Evolutionary conservation across 1,284 basidiomycete genomes (phyloP), one percentile per base, ranked within the genome.

Genomic region (Pseudozyma sp.): DNA sequence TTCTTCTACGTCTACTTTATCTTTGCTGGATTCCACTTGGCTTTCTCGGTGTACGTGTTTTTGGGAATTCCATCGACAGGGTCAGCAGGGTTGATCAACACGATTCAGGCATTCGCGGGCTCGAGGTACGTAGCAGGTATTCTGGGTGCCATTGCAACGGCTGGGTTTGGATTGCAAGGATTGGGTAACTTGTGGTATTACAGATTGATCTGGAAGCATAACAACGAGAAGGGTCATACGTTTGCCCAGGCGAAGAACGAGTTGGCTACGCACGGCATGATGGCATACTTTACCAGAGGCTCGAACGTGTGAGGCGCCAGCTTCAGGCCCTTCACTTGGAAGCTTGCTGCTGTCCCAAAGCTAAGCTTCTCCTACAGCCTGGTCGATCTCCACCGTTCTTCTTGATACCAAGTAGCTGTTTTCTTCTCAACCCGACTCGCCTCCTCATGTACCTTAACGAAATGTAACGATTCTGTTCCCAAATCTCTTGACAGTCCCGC

Each of bases 11-110:
- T 78, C 45, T 78, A 73, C 61, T 76, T 78, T 31, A 68, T 77
- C 57, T 73, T 98, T 86, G 89, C 91, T 61, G 95, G 93, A 38
- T 97, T 92, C 88, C 95, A 99, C 86, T 88, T 98, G 62, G 87
- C 93, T 42, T 97, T 92, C 87, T 92, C 92, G 69, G 85, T 94
- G 19, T 85, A 85, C 61, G 69, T 80, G 51, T 78, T 85, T 25
- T 76, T 86, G 39, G 83, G 86, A 11, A 83, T 86, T 70, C 85
- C 81, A 16, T 92, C 92, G 65, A 97, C 95, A 45, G 96, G 96
- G 31, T 93, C 93, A 43, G 94, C 93, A 12, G 96, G 97, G n/a
- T 88, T 99, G 50, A 93, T 98, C 83, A 93, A 94, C 86, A 96
- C 92, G 38, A 93, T 97, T 76, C 88, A 90, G 70, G 90, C 61